Evolutionary conservation across 2,329 filamentous ascomycete species (phyloP).

Genomic region (Remersonia thermophila): DNA sequence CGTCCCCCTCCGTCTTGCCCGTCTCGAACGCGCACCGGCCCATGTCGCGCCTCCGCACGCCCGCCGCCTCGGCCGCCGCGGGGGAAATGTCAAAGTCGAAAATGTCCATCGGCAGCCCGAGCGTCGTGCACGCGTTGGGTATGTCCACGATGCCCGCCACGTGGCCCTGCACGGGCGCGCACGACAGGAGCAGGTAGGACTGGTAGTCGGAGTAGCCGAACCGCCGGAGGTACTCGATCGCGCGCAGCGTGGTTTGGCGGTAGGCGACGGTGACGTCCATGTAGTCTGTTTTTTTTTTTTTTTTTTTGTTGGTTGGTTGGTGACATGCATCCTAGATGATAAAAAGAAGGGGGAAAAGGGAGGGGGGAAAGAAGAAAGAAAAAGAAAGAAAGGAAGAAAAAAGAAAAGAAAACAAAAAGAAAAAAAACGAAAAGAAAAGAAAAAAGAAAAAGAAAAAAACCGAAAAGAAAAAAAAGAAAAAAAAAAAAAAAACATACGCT

Average conservation of each 20-base stretch:
- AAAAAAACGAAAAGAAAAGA: neutral
- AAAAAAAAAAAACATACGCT: constrained; percentile 31
- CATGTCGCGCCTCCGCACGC: constrained; percentile 46
- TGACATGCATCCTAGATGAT: too few species aligned
- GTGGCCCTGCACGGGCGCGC: constrained; percentile 77
- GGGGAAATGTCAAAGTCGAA: constrained; percentile 89
- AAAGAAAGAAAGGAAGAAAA: neutral
- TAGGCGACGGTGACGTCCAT: constrained; percentile 80
- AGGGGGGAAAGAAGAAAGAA: neutral
- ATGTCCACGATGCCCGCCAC: constrained; percentile 85
- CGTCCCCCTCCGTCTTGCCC: constrained; percentile 31
- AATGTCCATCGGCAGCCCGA: constrained; percentile 83
- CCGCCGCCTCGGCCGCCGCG: constrained; percentile 19
- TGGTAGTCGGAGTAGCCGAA: constrained; percentile 66
- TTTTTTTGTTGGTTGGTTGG: too few species aligned
- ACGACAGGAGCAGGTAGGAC: constrained; percentile 73
- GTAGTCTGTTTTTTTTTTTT: constrained; percentile 37
- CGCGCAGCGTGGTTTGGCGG: constrained; percentile 62
- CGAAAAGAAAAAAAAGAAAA: too few species aligned
- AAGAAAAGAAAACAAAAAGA: neutral
- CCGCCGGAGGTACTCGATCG: constrained; percentile 66
- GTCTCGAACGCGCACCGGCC: constrained; percentile 56
- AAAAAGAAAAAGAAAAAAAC: neutral
- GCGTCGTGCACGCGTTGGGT: constrained; percentile 80
- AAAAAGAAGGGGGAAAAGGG: neutral